Evolutionary conservation across 257 asterid species (phyloP).

Genomic region (Nicotiana benthamiana): DNA sequence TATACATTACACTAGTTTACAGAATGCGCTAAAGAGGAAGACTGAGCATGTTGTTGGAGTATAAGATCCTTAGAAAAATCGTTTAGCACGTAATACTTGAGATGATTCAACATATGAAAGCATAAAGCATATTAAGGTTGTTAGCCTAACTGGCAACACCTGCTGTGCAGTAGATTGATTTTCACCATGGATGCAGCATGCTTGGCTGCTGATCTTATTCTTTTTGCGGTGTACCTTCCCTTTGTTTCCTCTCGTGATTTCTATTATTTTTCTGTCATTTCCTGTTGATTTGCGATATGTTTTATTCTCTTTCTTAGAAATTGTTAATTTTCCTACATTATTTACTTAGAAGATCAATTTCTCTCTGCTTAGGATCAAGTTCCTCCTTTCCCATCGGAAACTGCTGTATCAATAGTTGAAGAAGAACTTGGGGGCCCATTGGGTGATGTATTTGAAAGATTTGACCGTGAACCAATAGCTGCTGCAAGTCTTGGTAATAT

Average conservation of each 20-base stretch:
- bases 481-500: slow-evolving; percentile 90
- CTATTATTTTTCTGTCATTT: background rate
- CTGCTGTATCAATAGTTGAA: slow-evolving; percentile 70
- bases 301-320: background rate
- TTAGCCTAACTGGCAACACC: background rate
- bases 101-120: background rate
- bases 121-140: too few relatives aligned
- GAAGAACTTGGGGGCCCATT: slow-evolving; percentile 70
- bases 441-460: slow-evolving; percentile 53
- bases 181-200: background rate
- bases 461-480: slow-evolving; percentile 84
- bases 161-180: slow-evolving; percentile 1
- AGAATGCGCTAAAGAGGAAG: background rate
- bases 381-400: slow-evolving; percentile 89
- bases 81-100: background rate
- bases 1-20: background rate
- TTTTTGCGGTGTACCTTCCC: background rate
- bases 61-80: background rate
- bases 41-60: background rate
- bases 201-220: background rate
- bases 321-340: background rate
- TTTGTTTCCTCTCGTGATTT: background rate
- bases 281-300: background rate
- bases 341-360: background rate
- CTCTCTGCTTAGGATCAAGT: slow-evolving; percentile 56